Percentiles rank a stretch among this genome's conserved stretches.
Evolutionary conservation across 176 grass and related monocot genomes (phyloP).

Genomic region (Triticum turgidum): DNA sequence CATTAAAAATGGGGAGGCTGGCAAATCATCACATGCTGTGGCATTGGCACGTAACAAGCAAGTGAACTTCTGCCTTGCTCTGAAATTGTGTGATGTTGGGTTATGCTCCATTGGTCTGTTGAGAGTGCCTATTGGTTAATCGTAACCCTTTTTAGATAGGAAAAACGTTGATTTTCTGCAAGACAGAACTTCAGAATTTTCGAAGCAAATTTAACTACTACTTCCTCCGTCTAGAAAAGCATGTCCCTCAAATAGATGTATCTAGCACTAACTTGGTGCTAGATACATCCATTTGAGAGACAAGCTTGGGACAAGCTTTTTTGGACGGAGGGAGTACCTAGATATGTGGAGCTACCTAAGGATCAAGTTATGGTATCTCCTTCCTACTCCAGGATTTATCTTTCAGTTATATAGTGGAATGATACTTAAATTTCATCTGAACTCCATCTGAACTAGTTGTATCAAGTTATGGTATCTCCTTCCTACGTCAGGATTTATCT

Average conservation of each 20-base stretch:
- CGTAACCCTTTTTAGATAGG: background rate
- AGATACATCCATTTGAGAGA: no score
- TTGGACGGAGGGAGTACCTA: background rate
- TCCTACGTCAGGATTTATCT: background rate
- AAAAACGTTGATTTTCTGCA: background rate
- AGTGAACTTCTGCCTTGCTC: background rate
- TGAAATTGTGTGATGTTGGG: background rate
- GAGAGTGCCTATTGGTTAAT: background rate
- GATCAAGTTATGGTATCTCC: background rate
- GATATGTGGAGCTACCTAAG: background rate
- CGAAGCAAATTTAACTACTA: background rate
- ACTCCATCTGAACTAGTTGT: background rate
- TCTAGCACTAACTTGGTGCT: no score
- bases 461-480: background rate
- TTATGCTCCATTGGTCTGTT: background rate
- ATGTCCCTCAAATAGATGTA: no score
- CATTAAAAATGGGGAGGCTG: background rate
- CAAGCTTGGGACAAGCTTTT: no score
- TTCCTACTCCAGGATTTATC: constrained; percentile 1
- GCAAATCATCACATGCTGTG: background rate
- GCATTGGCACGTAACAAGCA: background rate
- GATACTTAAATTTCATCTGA: background rate
- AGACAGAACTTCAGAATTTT: background rate
- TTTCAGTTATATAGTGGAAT: constrained; percentile 8
- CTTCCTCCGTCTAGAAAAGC: no score